These are phyloP conservation scores for Nitzschia inconspicua DNA, from an alignment of 108 stramenopile species.

Conservation along the genomic window DNA sequence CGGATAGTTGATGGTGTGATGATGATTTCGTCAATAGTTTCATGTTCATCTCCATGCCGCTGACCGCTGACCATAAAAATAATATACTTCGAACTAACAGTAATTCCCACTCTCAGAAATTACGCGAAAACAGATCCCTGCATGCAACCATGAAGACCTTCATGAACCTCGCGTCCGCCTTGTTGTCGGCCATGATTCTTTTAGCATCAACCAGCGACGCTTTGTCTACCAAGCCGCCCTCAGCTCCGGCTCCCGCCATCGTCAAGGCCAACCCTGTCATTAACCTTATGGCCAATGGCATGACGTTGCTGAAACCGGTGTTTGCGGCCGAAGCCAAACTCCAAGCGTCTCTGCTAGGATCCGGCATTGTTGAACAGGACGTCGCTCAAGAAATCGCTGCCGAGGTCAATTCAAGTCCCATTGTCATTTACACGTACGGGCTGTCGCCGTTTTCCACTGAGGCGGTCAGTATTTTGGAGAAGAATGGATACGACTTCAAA, in stretches of 20 bases:
- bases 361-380: slow-evolving; percentile 38
- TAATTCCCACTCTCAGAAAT: too few species aligned
- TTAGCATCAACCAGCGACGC: too few species aligned
- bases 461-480: slow-evolving; percentile 56
- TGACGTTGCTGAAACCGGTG: slow-evolving; percentile 61
- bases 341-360: slow-evolving; percentile 56
- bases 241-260: too few species aligned
- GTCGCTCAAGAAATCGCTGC: slow-evolving; percentile 38
- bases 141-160: too few species aligned
- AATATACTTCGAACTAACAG: too few species aligned
- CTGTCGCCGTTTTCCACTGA: slow-evolving; percentile 62
- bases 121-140: too few species aligned
- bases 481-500: slow-evolving; percentile 43
- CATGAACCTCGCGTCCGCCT: not conserved
- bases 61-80: too few species aligned
- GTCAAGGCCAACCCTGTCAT: slow-evolving; percentile 52
- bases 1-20: too few species aligned
- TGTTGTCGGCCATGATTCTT: not conserved
- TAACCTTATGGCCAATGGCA: slow-evolving; percentile 57
- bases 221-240: too few species aligned
- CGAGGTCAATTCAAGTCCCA: slow-evolving; percentile 24
- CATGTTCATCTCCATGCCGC: too few species aligned
- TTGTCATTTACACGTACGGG: slow-evolving; percentile 70
- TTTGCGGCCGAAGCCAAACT: slow-evolving; percentile 54
- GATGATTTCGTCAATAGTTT: too few species aligned